Evolutionary conservation across 2,329 filamentous ascomycete genomes (phyloP).

Genomic region (Diaporthe citriasiana): DNA sequence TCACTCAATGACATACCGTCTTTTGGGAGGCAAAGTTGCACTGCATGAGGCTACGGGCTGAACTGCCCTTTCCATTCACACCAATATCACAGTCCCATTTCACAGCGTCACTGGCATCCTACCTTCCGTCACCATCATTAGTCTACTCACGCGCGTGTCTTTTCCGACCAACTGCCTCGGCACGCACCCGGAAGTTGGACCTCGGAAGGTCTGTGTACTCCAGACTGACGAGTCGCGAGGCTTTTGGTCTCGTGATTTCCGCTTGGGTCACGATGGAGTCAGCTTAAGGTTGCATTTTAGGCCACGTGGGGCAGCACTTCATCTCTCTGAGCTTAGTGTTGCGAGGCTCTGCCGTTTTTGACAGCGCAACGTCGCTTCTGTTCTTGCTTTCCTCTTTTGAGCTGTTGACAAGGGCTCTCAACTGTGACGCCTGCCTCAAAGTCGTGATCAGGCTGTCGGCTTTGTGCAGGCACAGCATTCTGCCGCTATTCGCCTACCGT

Average conservation of each 20-base stretch:
- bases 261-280: slow-evolving; percentile 16
- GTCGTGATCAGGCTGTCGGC: neutral
- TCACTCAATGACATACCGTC: neutral
- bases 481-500: neutral
- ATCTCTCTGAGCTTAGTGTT: neutral
- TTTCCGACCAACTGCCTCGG: neutral
- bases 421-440: neutral
- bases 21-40: neutral
- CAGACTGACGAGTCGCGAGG: slow-evolving; percentile 3
- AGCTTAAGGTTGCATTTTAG: slow-evolving; percentile 13
- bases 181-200: too few species aligned
- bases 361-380: neutral
- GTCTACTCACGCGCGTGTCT: neutral
- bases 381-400: neutral
- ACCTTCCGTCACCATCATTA: neutral
- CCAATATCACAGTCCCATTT: neutral
- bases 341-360: neutral
- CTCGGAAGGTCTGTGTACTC: neutral
- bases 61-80: neutral
- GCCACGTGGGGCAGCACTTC: slow-evolving; percentile 12
- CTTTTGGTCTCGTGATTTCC: slow-evolving; percentile 4
- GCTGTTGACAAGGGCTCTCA: neutral
- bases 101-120: neutral
- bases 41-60: slow-evolving; percentile 7
- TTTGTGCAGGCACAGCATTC: neutral